Conservation (phyloP, 2,329 filamentous ascomycete genomes). For the Alternaria panax region DNA sequence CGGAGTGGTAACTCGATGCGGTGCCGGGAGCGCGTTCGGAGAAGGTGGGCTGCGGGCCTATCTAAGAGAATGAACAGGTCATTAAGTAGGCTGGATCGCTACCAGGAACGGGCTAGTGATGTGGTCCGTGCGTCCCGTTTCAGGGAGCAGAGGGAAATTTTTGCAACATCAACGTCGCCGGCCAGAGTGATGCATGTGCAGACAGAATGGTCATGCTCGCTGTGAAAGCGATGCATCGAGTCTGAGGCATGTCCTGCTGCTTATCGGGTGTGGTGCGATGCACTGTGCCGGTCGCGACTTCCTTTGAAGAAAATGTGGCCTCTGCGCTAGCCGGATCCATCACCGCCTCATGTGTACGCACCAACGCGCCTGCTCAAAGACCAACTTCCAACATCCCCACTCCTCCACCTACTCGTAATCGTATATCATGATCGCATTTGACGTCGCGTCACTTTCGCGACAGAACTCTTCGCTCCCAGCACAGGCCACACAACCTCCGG, state of each 20-base stretch:
- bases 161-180: constrained; percentile 33
- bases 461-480: background rate
- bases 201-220: background rate
- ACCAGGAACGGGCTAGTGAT: constrained; percentile 28
- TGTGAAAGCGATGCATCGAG: background rate
- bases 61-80: constrained; percentile 31
- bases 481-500: background rate
- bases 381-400: constrained; percentile 11
- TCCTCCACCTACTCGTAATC: background rate
- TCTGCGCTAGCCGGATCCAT: constrained; percentile 31
- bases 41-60: constrained; percentile 42
- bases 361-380: constrained; percentile 19
- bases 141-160: constrained; percentile 42
- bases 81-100: constrained; percentile 26
- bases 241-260: background rate
- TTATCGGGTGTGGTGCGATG: constrained; percentile 5
- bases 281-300: constrained; percentile 19
- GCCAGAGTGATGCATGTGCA: constrained; percentile 10
- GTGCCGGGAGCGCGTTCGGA: constrained; percentile 38
- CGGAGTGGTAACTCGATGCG: constrained; percentile 31
- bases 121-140: constrained; percentile 33
- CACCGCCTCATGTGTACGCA: constrained; percentile 26
- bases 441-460: background rate
- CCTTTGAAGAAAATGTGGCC: constrained; percentile 27
- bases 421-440: constrained; percentile 4